Conservation (phyloP, 805 yeast species). For the Schwanniomyces sp. region DNA sequence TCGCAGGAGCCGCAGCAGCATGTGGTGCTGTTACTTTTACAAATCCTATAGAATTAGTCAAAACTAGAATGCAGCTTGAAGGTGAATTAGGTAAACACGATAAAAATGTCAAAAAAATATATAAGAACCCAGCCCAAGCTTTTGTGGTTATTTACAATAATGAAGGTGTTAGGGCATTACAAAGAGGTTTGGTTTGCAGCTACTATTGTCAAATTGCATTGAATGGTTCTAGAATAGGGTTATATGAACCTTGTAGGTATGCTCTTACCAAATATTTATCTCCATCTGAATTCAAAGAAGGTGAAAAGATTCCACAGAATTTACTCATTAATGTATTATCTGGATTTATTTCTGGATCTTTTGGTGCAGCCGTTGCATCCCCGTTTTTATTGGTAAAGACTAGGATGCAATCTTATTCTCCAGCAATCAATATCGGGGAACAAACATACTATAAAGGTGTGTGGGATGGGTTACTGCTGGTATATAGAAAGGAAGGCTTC, state of each 20-base stretch:
- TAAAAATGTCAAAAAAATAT: conserved; percentile 50
- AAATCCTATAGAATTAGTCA: conserved; percentile 92
- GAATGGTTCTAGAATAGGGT: conserved; percentile 92
- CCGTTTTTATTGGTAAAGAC: conserved; percentile 93
- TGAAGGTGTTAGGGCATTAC: conserved; percentile 87
- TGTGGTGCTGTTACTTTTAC: conserved; percentile 98
- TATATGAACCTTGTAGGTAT: conserved; percentile 85
- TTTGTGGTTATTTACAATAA: conserved; percentile 64
- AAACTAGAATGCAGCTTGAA: conserved; percentile 94
- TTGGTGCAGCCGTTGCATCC: conserved; percentile 87
- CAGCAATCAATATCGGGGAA: conserved; percentile 66
- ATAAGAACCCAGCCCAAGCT: conserved; percentile 87
- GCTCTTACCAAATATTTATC: conserved; percentile 53
- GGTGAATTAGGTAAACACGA: conserved; percentile 74
- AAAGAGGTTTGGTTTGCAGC: conserved; percentile 87
- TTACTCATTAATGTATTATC: conserved; percentile 66
- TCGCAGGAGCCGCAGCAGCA: conserved; percentile 93
- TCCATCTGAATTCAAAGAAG: conserved; percentile 49
- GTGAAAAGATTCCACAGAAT: conserved; percentile 30
- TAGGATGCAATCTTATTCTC: conserved; percentile 92
- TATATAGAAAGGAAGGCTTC: conserved; percentile 68
- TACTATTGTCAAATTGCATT: conserved; percentile 87
- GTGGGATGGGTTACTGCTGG: conserved; percentile 63
- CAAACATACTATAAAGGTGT: conserved; percentile 83
- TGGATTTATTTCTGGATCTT: conserved; percentile 82